These are phyloP conservation scores for Kluyveromyces siamensis DNA, from an alignment of 805 yeast species.

Conservation along the genomic window DNA sequence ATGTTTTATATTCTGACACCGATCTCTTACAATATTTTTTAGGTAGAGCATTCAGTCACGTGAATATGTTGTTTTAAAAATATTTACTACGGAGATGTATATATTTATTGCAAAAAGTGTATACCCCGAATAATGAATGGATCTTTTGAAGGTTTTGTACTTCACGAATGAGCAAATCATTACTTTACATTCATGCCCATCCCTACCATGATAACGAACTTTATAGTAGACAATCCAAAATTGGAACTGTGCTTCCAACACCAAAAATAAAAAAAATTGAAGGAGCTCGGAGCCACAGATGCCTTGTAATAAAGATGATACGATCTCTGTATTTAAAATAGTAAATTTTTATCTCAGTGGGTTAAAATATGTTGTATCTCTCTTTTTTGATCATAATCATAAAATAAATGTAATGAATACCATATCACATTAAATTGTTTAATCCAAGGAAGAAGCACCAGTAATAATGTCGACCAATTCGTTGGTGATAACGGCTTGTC, in stretches of 20 bases:
- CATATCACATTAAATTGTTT: slow-evolving; percentile 19
- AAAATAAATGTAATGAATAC: neutral
- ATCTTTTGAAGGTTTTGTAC: neutral
- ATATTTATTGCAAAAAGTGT: neutral
- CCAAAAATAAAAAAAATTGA: neutral
- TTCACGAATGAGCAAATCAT: neutral
- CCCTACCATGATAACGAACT: neutral
- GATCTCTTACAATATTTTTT: neutral
- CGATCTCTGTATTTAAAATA: neutral
- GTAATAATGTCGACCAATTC: slow-evolving; percentile 99
- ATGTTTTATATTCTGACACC: neutral
- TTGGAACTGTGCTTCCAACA: neutral
- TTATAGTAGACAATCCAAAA: neutral
- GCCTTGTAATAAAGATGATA: neutral
- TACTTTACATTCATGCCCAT: neutral
- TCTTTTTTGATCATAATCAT: neutral
- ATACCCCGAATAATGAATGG: neutral
- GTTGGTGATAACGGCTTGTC: slow-evolving; percentile 98
- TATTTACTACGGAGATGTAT: neutral
- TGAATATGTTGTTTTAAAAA: neutral
- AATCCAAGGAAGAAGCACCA: slow-evolving; percentile 98
- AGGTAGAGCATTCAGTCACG: neutral
- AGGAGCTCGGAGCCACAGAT: neutral
- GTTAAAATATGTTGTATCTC: neutral
- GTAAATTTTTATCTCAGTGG: neutral